These are phyloP conservation scores for Herpetomonas samuelpessoai DNA, from an alignment of 208 protist genomes.

Conservation along the genomic window DNA sequence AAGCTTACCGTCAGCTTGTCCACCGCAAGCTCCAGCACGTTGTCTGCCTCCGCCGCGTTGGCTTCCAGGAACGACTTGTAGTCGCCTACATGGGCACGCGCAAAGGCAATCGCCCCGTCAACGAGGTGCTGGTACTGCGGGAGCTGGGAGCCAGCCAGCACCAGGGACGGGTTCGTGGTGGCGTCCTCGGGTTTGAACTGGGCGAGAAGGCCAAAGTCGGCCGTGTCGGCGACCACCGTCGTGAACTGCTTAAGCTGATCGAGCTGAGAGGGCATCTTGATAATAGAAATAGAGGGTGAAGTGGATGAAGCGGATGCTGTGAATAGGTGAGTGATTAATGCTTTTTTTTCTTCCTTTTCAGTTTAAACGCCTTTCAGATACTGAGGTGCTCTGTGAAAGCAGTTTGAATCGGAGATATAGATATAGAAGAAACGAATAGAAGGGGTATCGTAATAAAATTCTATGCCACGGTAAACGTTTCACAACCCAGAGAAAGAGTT, in stretches of 20 bases:
- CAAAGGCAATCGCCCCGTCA: constrained; percentile 90
- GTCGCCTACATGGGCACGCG: constrained; percentile 59
- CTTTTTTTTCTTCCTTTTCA: too few species aligned
- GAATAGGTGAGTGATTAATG: too few species aligned
- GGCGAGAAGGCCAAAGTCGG: constrained; percentile 93
- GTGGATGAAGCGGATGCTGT: too few species aligned
- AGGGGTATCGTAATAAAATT: too few species aligned
- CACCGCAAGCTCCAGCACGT: constrained; percentile 64
- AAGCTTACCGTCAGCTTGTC: constrained; percentile 96
- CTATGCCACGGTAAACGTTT: too few species aligned
- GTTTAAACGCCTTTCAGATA: too few species aligned
- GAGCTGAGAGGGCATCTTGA: constrained; percentile 56
- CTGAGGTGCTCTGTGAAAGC: too few species aligned
- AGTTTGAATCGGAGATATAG: too few species aligned
- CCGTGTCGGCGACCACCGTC: constrained; percentile 96
- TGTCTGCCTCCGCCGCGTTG: constrained; percentile 26
- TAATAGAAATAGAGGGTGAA: too few species aligned
- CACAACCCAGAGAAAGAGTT: too few species aligned
- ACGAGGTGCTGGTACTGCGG: constrained; percentile 87
- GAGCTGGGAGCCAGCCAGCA: constrained; percentile 89
- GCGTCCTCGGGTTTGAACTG: constrained; percentile 95
- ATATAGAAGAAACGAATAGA: too few species aligned
- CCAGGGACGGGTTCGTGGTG: constrained; percentile 98
- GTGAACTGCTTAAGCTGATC: constrained; percentile 68
- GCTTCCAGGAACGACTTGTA: constrained; percentile 43